Evolutionary conservation across 768 basidiomycete species (phyloP).

Genomic region (Termitomyces heimii): DNA sequence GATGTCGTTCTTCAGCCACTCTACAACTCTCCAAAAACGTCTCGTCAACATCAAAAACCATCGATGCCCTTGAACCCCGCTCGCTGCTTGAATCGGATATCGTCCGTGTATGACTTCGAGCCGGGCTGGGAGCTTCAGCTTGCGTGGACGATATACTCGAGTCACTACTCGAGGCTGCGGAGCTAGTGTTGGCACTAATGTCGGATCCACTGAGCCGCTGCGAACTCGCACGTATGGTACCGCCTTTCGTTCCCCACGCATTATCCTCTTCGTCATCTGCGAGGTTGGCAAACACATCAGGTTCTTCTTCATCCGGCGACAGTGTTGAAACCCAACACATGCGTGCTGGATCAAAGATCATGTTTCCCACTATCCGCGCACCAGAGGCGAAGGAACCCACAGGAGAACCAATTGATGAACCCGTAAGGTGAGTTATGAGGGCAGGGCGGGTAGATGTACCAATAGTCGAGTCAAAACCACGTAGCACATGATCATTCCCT

Average conservation of each 20-base stretch:
- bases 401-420: constrained; percentile 80
- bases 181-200: constrained; percentile 24
- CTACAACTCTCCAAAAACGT: constrained; percentile 67
- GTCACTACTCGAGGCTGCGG: constrained; percentile 17
- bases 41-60: constrained; percentile 75
- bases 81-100: constrained; percentile 76
- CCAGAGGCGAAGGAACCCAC: constrained; percentile 69
- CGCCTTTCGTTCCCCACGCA: constrained; percentile 66
- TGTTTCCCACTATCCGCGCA: constrained; percentile 91
- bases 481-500: constrained; percentile 88
- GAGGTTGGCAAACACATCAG: constrained; percentile 91
- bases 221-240: constrained; percentile 69
- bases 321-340: constrained; percentile 95
- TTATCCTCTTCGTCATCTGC: constrained; percentile 88
- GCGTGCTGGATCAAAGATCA: constrained; percentile 91
- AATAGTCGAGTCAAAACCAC: constrained; percentile 84
- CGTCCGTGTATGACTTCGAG: constrained; percentile 56
- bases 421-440: constrained; percentile 89
- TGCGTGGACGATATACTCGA: constrained; percentile 20
- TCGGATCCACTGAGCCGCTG: constrained; percentile 27
- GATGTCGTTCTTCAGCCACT: constrained; percentile 77
- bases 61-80: constrained; percentile 73
- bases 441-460: constrained; percentile 87
- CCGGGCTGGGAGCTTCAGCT: constrained; percentile 50
- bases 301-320: constrained; percentile 86